Evolutionary conservation across 2,329 filamentous ascomycete species (phyloP).

Genomic region (Fusarium hostae): DNA sequence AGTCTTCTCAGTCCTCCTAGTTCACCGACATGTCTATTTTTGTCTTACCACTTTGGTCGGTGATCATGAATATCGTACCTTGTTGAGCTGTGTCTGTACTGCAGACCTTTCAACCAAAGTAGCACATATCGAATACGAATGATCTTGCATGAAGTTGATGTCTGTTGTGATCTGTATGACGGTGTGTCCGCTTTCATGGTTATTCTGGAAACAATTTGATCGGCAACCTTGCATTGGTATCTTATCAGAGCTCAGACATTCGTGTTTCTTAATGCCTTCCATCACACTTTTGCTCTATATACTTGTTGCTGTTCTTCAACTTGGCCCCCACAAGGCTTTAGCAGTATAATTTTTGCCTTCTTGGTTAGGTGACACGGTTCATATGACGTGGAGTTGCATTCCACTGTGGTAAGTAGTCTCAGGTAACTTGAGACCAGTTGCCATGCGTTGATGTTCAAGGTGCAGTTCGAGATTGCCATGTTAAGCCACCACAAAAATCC

Average conservation of each 20-base stretch:
- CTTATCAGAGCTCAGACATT: not conserved
- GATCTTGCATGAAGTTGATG: constrained; percentile 1
- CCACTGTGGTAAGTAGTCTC: not conserved
- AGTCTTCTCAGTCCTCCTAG: not conserved
- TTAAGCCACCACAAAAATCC: not conserved
- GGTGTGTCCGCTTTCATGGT: not conserved
- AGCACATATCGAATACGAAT: constrained; percentile 3
- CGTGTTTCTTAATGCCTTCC: not conserved
- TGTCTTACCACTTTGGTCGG: not conserved
- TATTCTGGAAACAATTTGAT: constrained; percentile 5
- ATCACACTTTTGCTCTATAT: not conserved
- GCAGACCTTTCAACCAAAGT: not conserved
- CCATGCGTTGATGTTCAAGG: not conserved
- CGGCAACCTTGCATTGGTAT: not conserved
- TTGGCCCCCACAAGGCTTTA: not conserved
- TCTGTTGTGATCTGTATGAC: not conserved
- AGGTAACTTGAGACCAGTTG: not conserved
- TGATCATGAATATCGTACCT: not conserved
- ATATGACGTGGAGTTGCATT: constrained; percentile 5
- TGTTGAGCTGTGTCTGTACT: not conserved
- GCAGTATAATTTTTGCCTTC: not conserved
- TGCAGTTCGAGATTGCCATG: not conserved
- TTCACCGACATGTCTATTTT: not conserved
- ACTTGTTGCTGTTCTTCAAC: not conserved
- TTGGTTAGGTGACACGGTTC: not conserved